Evolutionary conservation across 306 rosid genomes (phyloP).

Genomic region (peach (Prunus persica)): Prunus_persica_NCBIv2 NC_034013.1:16120001-16120500

Average conservation of each 20-base stretch:
- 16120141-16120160: slow-evolving; percentile 33
- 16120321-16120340: slow-evolving; percentile 45
- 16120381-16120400: slow-evolving; percentile 39
- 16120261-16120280: slow-evolving; percentile 38
- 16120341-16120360: slow-evolving; percentile 37
- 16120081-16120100: slow-evolving; percentile 57
- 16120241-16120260: slow-evolving; percentile 23
- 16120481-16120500: slow-evolving; percentile 10
- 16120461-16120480: slow-evolving; percentile 64
- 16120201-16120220: slow-evolving; percentile 35
- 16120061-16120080: slow-evolving; percentile 47
- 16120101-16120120: slow-evolving; percentile 58
- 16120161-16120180: slow-evolving; percentile 41
- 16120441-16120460: slow-evolving; percentile 79
- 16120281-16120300: slow-evolving; percentile 35
- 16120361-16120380: slow-evolving; percentile 32
- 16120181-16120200: slow-evolving; percentile 30
- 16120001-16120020: slow-evolving; percentile 50
- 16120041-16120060: slow-evolving; percentile 63
- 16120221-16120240: slow-evolving; percentile 28
- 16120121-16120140: slow-evolving; percentile 39
- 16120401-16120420: slow-evolving; percentile 53
- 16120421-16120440: slow-evolving; percentile 89
- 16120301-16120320: slow-evolving; percentile 38
- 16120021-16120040: slow-evolving; percentile 86